These are phyloP conservation scores for Cytospora schulzeri DNA, from an alignment of 2,329 filamentous ascomycete species.

Conservation along the genomic window DNA sequence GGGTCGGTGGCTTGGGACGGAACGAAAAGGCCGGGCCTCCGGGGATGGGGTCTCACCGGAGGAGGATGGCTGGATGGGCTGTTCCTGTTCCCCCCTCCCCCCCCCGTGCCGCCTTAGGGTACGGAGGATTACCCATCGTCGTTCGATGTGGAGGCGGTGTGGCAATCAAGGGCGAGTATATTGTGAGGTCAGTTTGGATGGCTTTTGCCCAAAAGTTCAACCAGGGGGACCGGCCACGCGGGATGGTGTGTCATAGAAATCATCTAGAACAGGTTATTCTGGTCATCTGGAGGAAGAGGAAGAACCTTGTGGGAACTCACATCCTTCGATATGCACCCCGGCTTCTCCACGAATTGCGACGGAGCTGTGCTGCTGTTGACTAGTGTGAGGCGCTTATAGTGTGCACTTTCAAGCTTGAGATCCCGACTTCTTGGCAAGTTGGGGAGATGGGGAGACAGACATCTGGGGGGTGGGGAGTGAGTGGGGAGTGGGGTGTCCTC, in stretches of 20 bases:
- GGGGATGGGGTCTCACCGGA: background rate
- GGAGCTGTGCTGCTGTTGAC: background rate
- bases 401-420: background rate
- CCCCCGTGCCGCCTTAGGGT: background rate
- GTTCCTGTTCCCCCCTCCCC: too few species aligned
- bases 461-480: too few species aligned
- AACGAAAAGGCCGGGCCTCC: background rate
- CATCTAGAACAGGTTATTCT: background rate
- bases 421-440: too few species aligned
- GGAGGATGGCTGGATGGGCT: background rate
- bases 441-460: too few species aligned
- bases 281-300: background rate
- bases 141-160: constrained; percentile 2
- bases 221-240: background rate
- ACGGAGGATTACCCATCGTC: background rate
- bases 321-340: background rate
- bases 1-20: background rate
- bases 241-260: background rate
- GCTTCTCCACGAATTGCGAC: background rate
- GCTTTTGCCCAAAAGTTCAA: background rate
- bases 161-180: background rate
- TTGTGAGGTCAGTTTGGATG: background rate
- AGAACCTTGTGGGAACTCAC: background rate
- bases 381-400: background rate
- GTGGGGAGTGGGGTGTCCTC: too few species aligned